A percentile compares a stretch with the other conserved stretches of the same genome.
Conservation (phyloP, 352 stramenopile genomes). For the Peronospora belbahrii region DNA sequence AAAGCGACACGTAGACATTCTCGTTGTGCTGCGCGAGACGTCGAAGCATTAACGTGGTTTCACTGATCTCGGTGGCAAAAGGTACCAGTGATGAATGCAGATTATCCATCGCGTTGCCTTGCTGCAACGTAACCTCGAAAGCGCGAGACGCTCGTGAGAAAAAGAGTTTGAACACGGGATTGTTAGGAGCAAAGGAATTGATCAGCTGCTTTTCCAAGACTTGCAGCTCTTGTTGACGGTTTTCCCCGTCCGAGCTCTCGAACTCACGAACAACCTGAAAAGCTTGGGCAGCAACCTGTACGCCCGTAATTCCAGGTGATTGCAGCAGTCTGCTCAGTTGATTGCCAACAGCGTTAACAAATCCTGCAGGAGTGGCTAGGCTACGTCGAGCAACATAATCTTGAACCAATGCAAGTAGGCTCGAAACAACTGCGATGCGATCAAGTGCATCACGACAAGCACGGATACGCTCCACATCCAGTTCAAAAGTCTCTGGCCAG, state of each 20-base stretch:
- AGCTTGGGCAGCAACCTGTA: constrained; percentile 45
- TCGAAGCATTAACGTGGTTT: constrained; percentile 23
- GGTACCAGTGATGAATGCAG: constrained; percentile 46
- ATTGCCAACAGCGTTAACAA: constrained; percentile 24
- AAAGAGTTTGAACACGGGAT: constrained; percentile 55
- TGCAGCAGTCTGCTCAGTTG: constrained; percentile 37
- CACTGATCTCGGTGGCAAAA: constrained; percentile 39
- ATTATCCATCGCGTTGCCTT: constrained; percentile 5
- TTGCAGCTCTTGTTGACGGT: constrained; percentile 17
- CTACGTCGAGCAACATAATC: constrained; percentile 36
- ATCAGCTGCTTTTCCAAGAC: constrained; percentile 40
- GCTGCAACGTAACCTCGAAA: constrained; percentile 22
- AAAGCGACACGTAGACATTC: constrained; percentile 46
- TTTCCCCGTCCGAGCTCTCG: constrained; percentile 6
- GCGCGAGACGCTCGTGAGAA: constrained; percentile 29
- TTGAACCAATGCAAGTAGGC: constrained; percentile 50
- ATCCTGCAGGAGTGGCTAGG: constrained; percentile 20
- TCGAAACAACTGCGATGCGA: constrained; percentile 45
- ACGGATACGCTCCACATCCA: constrained; percentile 53
- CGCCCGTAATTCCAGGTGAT: constrained; percentile 38
- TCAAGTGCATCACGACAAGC: constrained; percentile 47
- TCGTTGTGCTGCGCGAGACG: constrained; percentile 67
- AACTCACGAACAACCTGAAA: constrained; percentile 29
- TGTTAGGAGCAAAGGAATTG: constrained; percentile 34
- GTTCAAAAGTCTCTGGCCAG: constrained; percentile 60